A percentile compares a stretch with the other conserved stretches of the same genome.
Evolutionary conservation across 768 basidiomycete species (phyloP).

Genomic region (Kwoniella botswanensis): DNA sequence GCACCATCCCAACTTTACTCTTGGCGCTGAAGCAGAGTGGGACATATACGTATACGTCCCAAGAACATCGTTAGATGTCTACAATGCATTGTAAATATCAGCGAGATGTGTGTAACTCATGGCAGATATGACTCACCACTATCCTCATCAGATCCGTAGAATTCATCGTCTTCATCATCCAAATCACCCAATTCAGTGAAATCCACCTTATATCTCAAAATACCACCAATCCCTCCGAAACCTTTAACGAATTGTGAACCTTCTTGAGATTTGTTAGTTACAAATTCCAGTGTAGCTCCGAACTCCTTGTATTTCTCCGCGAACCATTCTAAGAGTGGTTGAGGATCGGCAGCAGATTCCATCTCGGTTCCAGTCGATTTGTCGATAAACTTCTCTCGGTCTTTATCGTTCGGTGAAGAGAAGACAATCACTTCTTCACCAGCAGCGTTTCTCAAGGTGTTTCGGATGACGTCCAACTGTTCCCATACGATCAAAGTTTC

Average conservation of each 20-base stretch:
- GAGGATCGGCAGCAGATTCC: slow-evolving; percentile 83
- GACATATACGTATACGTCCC: slow-evolving; percentile 41
- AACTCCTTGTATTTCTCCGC: slow-evolving; percentile 98
- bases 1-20: slow-evolving; percentile 23
- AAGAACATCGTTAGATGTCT: slow-evolving; percentile 49
- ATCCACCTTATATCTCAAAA: slow-evolving; percentile 97
- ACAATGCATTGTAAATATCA: background rate
- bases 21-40: slow-evolving; percentile 47
- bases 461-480: slow-evolving; percentile 88
- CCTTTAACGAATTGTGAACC: slow-evolving; percentile 98
- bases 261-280: slow-evolving; percentile 95
- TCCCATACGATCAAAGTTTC: slow-evolving; percentile 99
- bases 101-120: too few relatives aligned
- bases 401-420: slow-evolving; percentile 75
- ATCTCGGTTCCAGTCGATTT: slow-evolving; percentile 94
- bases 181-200: slow-evolving; percentile 73
- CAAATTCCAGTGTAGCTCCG: slow-evolving; percentile 86
- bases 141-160: slow-evolving; percentile 57
- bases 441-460: slow-evolving; percentile 86
- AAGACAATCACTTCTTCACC: slow-evolving; percentile 86
- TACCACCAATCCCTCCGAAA: slow-evolving; percentile 95
- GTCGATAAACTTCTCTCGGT: slow-evolving; percentile 92
- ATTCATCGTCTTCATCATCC: slow-evolving; percentile 60
- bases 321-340: slow-evolving; percentile 94
- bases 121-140: slow-evolving; percentile 46